Base-by-base conservation (phyloP, 202 grass and related monocot species). In the Panicum hallii region DNA sequence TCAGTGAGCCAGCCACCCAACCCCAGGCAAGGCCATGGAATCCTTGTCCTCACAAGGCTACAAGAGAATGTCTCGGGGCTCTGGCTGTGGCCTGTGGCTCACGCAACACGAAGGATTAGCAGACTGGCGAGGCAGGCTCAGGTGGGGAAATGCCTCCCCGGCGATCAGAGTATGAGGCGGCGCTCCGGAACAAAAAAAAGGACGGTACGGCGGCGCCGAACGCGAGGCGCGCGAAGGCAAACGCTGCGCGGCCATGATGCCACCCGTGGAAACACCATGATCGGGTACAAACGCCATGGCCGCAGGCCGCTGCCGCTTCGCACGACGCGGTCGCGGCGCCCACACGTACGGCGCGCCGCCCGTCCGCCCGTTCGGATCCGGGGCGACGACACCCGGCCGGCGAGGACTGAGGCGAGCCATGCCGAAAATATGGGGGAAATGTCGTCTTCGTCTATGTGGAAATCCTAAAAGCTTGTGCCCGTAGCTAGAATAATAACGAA, bases 221-320 rank as follows among this genome's bases (percentile, higher is more conserved):
- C 41, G 12, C 68, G 52, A 85, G 40, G 49, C 11, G 7, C 45
- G 11, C 15, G 7, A 34, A 14, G 53, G 43, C 42, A 68, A 5
- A 64, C 63, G 13, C 44, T 54, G 53, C 16, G 14, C 46, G 23
- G 22, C 6, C 22, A 79, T 74, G 34, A 84, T 88, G 75, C 57
- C 52, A 74, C 46, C 41, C 26, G 66, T 47, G 67, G 72, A 78
- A 78, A 64, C 16, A 71, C 20, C 54, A 17, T 28, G 53, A 20
- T n/a, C 48, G 53, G 32, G 57, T 72, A 62, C 36, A 20, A 2
- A 3, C 8, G 9, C 20, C 68, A 57, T 57, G 68, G 52, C 78
- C 58, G 36, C 36, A 38, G 36, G 36, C 36, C 34, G 0, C 26
- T 26, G 34, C 34, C 36, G 12, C 12, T 1, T 34, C 32, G 64